phyloP scores from a whole-genome alignment of 192 early-diverging fungal genomes.

The Coemansia sp. region DNA sequence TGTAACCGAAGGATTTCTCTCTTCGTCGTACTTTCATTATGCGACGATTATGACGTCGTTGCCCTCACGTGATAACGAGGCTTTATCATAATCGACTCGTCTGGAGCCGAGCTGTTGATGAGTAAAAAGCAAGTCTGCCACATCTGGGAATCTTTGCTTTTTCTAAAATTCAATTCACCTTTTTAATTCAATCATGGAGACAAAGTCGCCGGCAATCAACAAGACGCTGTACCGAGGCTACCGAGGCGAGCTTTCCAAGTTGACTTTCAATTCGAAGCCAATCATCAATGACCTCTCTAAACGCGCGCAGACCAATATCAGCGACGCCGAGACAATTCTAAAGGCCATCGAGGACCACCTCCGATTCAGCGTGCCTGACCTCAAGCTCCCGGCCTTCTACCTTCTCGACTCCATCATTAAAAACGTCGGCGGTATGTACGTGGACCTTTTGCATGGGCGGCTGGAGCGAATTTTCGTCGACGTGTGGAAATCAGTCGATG shows the following conservation, averaged over 20 bases:
- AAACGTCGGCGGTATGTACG: constrained; percentile 83
- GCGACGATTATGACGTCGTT: not conserved
- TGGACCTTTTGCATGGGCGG: constrained; percentile 67
- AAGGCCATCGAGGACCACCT: constrained; percentile 64
- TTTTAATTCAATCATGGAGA: not conserved
- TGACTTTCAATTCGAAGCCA: constrained; percentile 92
- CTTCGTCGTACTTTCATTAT: not conserved
- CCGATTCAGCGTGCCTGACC: constrained; percentile 33
- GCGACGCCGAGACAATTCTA: constrained; percentile 70
- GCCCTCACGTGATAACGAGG: not conserved
- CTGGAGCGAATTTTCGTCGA: constrained; percentile 74
- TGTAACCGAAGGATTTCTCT: not conserved
- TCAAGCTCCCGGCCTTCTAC: constrained; percentile 86
- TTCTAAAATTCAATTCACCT: not conserved
- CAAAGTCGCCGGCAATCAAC: constrained; percentile 16
- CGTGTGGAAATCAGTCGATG: constrained; percentile 72
- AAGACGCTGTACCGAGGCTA: constrained; percentile 62
- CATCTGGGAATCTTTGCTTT: not conserved
- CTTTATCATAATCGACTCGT: not conserved
- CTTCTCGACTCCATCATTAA: constrained; percentile 96
- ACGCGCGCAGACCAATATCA: constrained; percentile 72
- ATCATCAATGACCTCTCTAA: constrained; percentile 92
- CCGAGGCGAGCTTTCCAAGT: constrained; percentile 63
- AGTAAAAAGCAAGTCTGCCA: not conserved
- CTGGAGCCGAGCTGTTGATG: not conserved